phyloP scores from a whole-genome alignment of 352 stramenopile genomes.

The Elongisporangium prolatum region DNA sequence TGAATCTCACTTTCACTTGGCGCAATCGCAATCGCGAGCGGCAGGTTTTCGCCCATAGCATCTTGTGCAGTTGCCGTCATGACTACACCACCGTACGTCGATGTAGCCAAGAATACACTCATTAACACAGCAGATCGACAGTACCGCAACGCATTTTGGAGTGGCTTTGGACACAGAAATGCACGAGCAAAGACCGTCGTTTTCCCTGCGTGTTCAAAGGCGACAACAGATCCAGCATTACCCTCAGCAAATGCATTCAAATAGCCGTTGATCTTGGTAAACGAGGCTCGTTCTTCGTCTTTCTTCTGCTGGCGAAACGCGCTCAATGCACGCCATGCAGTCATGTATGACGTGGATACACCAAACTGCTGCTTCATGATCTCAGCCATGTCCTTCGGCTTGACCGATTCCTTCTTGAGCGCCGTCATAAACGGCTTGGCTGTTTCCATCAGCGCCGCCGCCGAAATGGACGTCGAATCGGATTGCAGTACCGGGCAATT shows the following conservation, averaged over 20 bases:
- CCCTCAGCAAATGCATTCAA: conserved; percentile 50
- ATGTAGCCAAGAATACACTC: conserved; percentile 68
- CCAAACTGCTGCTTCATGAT: conserved; percentile 85
- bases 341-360: conserved; percentile 76
- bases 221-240: conserved; percentile 51
- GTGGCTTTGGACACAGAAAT: conserved; percentile 63
- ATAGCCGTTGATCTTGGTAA: conserved; percentile 62
- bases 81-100: conserved; percentile 57
- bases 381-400: conserved; percentile 69
- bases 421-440: conserved; percentile 60
- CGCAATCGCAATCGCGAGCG: conserved; percentile 54
- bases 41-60: conserved; percentile 71
- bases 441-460: conserved; percentile 67
- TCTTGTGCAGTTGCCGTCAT: conserved; percentile 70
- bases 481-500: conserved; percentile 46
- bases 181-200: conserved; percentile 48
- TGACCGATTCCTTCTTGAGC: conserved; percentile 30
- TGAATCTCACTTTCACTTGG: conserved; percentile 45
- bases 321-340: conserved; percentile 65
- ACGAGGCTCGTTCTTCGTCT: conserved; percentile 59
- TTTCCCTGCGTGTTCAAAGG: conserved; percentile 49
- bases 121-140: conserved; percentile 60
- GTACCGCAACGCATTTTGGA: conserved; percentile 45
- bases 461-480: conserved; percentile 41
- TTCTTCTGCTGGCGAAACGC: conserved; percentile 68